Evolutionary conservation across 2,329 filamentous ascomycete genomes (phyloP), one percentile per base, ranked within the genome.

Genomic region (Fusarium sp.): DNA sequence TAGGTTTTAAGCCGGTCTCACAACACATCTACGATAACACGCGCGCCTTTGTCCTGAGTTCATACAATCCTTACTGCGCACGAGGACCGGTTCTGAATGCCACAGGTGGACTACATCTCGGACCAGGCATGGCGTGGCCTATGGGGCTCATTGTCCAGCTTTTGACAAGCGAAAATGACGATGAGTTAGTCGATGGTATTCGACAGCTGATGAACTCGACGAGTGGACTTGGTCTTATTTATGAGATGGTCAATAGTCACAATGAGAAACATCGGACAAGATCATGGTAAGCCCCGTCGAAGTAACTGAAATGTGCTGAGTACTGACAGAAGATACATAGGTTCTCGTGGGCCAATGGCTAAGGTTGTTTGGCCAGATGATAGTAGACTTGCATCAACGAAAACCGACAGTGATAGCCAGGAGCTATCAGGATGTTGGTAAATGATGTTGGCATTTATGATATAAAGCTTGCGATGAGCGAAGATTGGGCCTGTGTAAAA

Each of bases 301-400:
- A 3, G 10, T 18, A 57, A 35, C 11, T 44, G 12, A 58, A 20
- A 23, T 16, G 21, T 16, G 35, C 24, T 44, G 10, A 13, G 6
- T 28, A 20, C 39, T 65, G n/a, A 65, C 16, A 53, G n/a, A 37
- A 33, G 15, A 33, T 16, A 23, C 15, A 84, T 63, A 94, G 92
- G 91, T 97, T 96, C 77, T 91, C 93, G 1, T 96, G 93, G 93
- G 92, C 93, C 16, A 96, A 96, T 76, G 93, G 91, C 0, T 88
- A n/a, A n/a, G n/a, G n/a, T n/a, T 97, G n/a, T 96, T 94, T 79
- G 92, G 92, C 15, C 91, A 95, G 81, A 93, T 92, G 63, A 87
- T 96, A 57, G 79, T 96, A 29, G 92, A 95, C 80, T 78, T 97
- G 50, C 89, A 90, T 44, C 85, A 88, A 68, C 84, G 93, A 77